These are phyloP conservation scores for Trichocladium antarcticum DNA, from an alignment of 495 filamentous ascomycete species.

Conservation along the genomic window DNA sequence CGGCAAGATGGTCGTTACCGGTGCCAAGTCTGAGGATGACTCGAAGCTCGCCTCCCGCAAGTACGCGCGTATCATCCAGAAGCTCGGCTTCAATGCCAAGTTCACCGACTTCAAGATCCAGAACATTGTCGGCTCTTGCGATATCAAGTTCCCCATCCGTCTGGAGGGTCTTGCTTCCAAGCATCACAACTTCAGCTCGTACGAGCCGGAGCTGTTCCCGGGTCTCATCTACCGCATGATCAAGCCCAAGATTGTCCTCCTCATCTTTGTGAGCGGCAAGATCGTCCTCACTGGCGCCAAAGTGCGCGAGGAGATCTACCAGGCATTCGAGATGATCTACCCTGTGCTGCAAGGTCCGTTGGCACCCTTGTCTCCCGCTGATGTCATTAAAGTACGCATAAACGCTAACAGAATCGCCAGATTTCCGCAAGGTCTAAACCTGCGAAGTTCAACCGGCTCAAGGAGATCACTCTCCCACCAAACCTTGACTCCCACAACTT, in stretches of 20 bases:
- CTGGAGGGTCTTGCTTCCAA: constrained; percentile 88
- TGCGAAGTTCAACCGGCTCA: not conserved
- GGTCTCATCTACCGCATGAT: constrained; percentile 99
- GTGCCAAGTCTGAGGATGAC: constrained; percentile 97
- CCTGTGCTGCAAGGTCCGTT: constrained; percentile 79
- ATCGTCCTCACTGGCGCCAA: constrained; percentile 97
- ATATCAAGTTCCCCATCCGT: constrained; percentile 98
- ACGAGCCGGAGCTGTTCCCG: constrained; percentile 97
- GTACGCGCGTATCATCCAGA: constrained; percentile 98
- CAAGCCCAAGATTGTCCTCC: constrained; percentile 97
- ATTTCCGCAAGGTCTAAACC: constrained; percentile 42
- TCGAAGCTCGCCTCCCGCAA: constrained; percentile 94
- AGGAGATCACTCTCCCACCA: not conserved
- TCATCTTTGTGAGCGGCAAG: constrained; percentile 98
- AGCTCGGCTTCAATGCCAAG: constrained; percentile 98
- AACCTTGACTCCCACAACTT: not conserved
- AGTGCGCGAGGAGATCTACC: constrained; percentile 97
- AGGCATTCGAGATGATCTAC: constrained; percentile 98
- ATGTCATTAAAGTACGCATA: not conserved
- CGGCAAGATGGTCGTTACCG: constrained; percentile 99
- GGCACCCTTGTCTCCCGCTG: constrained; percentile 17
- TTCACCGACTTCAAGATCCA: constrained; percentile 99
- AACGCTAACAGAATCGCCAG: constrained; percentile 22
- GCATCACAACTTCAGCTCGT: constrained; percentile 99
- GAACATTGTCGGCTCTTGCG: constrained; percentile 97